These are phyloP conservation scores for Candida namnaoensis DNA, from an alignment of 805 yeast species.

Conservation along the genomic window DNA sequence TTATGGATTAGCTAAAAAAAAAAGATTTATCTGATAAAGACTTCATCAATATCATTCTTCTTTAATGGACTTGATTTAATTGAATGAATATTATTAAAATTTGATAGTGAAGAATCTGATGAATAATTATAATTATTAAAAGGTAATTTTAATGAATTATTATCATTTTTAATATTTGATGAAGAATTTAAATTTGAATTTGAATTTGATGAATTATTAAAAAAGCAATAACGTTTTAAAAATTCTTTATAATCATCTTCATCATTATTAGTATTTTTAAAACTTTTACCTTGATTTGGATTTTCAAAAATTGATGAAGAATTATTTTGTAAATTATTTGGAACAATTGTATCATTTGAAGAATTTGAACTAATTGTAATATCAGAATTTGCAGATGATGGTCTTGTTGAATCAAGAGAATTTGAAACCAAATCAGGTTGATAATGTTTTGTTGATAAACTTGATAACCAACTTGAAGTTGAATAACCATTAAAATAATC, in stretches of 20 bases:
- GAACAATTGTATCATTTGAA: neutral
- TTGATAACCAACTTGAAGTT: slow-evolving; percentile 2
- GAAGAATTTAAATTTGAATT: neutral
- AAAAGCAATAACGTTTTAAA: slow-evolving; percentile 18
- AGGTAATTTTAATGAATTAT: no score
- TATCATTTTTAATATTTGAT: neutral
- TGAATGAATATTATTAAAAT: no score
- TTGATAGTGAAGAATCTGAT: no score
- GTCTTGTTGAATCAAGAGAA: neutral
- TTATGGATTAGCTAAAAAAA: no score
- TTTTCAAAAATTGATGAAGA: neutral
- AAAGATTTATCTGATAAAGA: neutral
- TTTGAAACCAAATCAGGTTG: neutral
- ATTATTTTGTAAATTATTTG: neutral
- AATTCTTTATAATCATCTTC: slow-evolving; percentile 12
- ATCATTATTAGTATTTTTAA: no score
- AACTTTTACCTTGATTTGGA: no score
- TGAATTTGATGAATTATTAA: slow-evolving; percentile 4
- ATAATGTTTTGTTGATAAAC: slow-evolving; percentile 1
- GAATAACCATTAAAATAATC: slow-evolving; percentile 10
- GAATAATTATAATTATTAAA: no score
- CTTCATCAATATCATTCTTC: neutral
- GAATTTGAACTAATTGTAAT: neutral
- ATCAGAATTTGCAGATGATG: slow-evolving; percentile 1
- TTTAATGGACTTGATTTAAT: no score